phyloP scores from a whole-genome alignment of 1,284 basidiomycete species.

The Schizophyllum commune region DNA sequence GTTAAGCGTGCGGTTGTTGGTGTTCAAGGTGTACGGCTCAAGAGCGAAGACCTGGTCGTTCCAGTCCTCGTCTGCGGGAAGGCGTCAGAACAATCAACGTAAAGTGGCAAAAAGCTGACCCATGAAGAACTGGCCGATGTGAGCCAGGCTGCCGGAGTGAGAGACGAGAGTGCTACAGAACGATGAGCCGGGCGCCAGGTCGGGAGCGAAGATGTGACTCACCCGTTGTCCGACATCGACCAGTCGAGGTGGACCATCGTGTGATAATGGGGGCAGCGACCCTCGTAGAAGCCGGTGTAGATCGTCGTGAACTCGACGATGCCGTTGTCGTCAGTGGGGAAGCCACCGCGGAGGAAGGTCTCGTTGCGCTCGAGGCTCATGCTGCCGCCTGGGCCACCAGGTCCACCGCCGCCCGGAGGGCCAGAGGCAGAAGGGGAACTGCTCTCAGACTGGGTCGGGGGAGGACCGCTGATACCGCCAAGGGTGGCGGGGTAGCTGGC shows the following conservation, averaged over 20 bases:
- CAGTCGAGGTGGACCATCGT: slow-evolving; percentile 24
- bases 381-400: background rate
- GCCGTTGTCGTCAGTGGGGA: slow-evolving; percentile 41
- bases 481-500: slow-evolving; percentile 13
- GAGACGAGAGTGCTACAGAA: slow-evolving; percentile 27
- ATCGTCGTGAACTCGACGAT: slow-evolving; percentile 43
- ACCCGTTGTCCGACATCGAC: slow-evolving; percentile 22
- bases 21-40: slow-evolving; percentile 20
- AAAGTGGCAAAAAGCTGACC: background rate
- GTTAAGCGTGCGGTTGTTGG: slow-evolving; percentile 19
- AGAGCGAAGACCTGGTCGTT: slow-evolving; percentile 26
- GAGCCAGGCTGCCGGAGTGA: slow-evolving; percentile 15
- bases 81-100: background rate
- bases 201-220: slow-evolving; percentile 14
- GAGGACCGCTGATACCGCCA: background rate
- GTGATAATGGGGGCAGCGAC: slow-evolving; percentile 24
- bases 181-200: slow-evolving; percentile 10
- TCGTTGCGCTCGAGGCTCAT: slow-evolving; percentile 15
- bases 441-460: background rate
- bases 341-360: slow-evolving; percentile 43
- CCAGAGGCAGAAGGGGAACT: slow-evolving; percentile 1
- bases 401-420: background rate
- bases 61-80: slow-evolving; percentile 28
- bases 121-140: slow-evolving; percentile 34
- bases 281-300: slow-evolving; percentile 40